phyloP scores from a whole-genome alignment of 2,329 filamentous ascomycete genomes.

The Fusarium lateritium region DNA sequence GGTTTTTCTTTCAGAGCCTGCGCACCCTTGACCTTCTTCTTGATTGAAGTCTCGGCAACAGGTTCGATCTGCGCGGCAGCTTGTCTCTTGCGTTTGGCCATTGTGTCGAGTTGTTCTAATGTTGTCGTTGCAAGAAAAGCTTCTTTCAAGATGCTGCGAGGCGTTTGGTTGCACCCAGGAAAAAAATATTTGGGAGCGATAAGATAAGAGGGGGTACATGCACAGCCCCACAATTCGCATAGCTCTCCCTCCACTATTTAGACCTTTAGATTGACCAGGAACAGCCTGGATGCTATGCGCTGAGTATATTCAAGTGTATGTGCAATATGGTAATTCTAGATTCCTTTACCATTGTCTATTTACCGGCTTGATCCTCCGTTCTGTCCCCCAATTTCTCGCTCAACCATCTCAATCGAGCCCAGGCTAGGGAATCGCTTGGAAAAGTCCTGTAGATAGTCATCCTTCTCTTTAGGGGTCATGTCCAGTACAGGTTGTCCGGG shows the following conservation, averaged over 20 bases:
- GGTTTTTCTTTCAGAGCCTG: conserved; percentile 36
- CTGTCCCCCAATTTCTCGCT: conserved; percentile 68
- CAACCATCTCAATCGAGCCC: conserved; percentile 89
- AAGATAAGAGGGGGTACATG: conserved; percentile 53
- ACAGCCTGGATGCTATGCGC: conserved; percentile 38
- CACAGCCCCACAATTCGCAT: conserved; percentile 45
- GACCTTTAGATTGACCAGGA: conserved; percentile 7
- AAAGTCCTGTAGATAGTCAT: conserved; percentile 80
- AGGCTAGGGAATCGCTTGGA: conserved; percentile 89
- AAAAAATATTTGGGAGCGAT: conserved; percentile 52
- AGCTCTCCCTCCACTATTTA: conserved; percentile 3
- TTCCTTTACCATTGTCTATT: conserved; percentile 25
- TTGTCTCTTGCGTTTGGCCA: conserved; percentile 67
- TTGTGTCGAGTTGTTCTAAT: conserved; percentile 46
- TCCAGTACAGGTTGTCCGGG: conserved; percentile 65
- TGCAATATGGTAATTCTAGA: conserved; percentile 35
- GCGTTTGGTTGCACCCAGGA: conserved; percentile 18
- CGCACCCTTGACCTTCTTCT: conserved; percentile 51
- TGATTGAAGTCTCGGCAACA: conserved; percentile 40
- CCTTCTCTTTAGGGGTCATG: conserved; percentile 71
- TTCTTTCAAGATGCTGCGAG: conserved; percentile 17
- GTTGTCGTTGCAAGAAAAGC: conserved; percentile 17
- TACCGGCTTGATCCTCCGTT: conserved; percentile 51
- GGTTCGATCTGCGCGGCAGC: conserved; percentile 49
- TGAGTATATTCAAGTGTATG: conserved; percentile 48